phyloP scores from a whole-genome alignment of 2,329 filamentous ascomycete species.

The Blastomyces emzantsi region DNA sequence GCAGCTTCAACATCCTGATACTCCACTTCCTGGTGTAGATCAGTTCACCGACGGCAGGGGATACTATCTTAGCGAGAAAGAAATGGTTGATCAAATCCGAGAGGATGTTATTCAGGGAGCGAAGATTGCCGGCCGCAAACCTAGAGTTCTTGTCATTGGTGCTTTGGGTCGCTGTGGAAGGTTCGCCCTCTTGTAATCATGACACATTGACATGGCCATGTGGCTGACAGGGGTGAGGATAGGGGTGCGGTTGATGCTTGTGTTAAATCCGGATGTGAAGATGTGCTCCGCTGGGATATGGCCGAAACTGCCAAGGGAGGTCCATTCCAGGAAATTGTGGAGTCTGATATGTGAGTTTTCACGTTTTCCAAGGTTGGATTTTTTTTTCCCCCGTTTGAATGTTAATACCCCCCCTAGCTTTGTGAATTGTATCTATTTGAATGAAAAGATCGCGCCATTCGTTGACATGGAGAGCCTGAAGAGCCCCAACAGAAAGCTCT shows the following conservation, averaged over 20 bases:
- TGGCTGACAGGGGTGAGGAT: slow-evolving; percentile 35
- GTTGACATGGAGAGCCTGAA: slow-evolving; percentile 62
- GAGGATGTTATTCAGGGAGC: slow-evolving; percentile 57
- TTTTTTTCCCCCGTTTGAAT: neutral
- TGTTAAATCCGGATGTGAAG: slow-evolving; percentile 57
- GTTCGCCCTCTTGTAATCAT: slow-evolving; percentile 4
- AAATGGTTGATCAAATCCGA: slow-evolving; percentile 66
- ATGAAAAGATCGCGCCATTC: slow-evolving; percentile 69
- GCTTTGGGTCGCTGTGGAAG: slow-evolving; percentile 40
- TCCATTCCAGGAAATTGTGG: slow-evolving; percentile 68
- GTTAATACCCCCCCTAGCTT: slow-evolving; percentile 48
- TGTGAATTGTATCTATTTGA: slow-evolving; percentile 85
- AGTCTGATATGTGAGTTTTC: slow-evolving; percentile 43
- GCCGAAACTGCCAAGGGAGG: slow-evolving; percentile 67
- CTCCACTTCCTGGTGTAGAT: slow-evolving; percentile 54
- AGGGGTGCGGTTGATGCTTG: slow-evolving; percentile 75
- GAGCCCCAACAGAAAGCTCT: slow-evolving; percentile 59
- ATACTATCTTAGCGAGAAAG: slow-evolving; percentile 56
- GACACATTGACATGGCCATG: neutral
- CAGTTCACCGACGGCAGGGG: slow-evolving; percentile 42
- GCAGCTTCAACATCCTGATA: slow-evolving; percentile 63
- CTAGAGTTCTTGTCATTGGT: slow-evolving; percentile 75
- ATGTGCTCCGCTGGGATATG: slow-evolving; percentile 69
- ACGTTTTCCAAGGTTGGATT: neutral
- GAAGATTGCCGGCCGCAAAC: slow-evolving; percentile 57